These are phyloP conservation scores for Trichoderma koningii DNA, from an alignment of 2,329 filamentous ascomycete genomes.

Conservation along the genomic window DNA sequence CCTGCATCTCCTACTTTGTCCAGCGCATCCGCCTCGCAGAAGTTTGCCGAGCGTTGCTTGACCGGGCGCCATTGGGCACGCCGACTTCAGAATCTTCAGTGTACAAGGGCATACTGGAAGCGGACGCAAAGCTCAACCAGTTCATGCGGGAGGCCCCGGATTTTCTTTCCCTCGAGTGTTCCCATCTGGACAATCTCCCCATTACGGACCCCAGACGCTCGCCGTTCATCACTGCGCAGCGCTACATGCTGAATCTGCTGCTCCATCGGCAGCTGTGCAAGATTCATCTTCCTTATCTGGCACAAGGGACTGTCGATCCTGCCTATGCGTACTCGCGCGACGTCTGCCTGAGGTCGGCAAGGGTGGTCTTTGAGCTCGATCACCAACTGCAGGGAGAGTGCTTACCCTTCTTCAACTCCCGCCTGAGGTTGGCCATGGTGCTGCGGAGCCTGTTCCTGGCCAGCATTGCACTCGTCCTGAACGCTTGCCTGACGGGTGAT, in stretches of 20 bases:
- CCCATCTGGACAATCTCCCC: slow-evolving; percentile 31
- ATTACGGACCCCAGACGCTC: slow-evolving; percentile 32
- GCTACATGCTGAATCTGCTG: slow-evolving; percentile 40
- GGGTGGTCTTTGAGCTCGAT: slow-evolving; percentile 38
- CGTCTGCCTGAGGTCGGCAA: slow-evolving; percentile 39
- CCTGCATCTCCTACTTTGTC: slow-evolving; percentile 43
- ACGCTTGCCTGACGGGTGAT: slow-evolving; percentile 37
- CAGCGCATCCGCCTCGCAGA: slow-evolving; percentile 44
- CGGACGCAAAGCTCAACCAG: slow-evolving; percentile 38
- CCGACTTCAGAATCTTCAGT: slow-evolving; percentile 38
- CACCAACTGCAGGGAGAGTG: slow-evolving; percentile 35
- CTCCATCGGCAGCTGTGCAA: slow-evolving; percentile 42
- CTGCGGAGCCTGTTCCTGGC: slow-evolving; percentile 42
- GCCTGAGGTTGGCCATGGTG: slow-evolving; percentile 37
- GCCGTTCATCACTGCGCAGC: slow-evolving; percentile 36
- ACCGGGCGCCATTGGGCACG: slow-evolving; percentile 35
- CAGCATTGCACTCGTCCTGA: slow-evolving; percentile 40
- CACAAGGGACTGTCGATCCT: slow-evolving; percentile 40
- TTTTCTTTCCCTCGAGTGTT: slow-evolving; percentile 35
- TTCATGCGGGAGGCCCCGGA: slow-evolving; percentile 37
- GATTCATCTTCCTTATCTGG: slow-evolving; percentile 41
- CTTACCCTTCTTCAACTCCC: slow-evolving; percentile 35
- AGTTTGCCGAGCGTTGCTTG: slow-evolving; percentile 41
- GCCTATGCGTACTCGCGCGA: slow-evolving; percentile 38
- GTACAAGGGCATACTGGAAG: slow-evolving; percentile 38